phyloP scores from a whole-genome alignment of 495 filamentous ascomycete species.

The Margaritispora aquatica region DNA sequence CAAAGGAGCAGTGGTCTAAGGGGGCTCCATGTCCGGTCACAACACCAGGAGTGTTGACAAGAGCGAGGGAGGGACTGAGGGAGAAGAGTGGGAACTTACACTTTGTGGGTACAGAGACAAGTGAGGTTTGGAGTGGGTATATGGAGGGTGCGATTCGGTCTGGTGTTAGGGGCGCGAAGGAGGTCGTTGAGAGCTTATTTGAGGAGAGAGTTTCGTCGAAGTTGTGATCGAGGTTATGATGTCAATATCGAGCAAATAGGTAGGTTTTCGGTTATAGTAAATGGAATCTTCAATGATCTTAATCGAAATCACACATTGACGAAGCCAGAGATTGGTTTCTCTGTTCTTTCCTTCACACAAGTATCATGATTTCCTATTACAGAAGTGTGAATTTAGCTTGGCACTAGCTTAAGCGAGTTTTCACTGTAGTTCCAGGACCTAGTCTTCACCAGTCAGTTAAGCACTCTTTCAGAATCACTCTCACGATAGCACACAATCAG shows the following conservation, averaged over 20 bases:
- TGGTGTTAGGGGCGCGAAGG: conserved; percentile 32
- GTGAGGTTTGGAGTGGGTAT: conserved; percentile 38
- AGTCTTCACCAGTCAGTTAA: no score
- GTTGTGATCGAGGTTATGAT: background rate
- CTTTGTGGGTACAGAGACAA: conserved; percentile 42
- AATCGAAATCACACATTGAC: no score
- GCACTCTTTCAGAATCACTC: no score
- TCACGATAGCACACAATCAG: no score
- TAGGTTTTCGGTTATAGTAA: no score
- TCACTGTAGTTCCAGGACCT: background rate
- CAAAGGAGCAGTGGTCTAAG: conserved; percentile 22
- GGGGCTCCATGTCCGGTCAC: conserved; percentile 23
- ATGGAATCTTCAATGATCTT: no score
- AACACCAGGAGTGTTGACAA: conserved; percentile 24
- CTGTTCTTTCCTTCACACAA: no score
- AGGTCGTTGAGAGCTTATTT: conserved; percentile 16
- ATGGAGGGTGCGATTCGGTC: conserved; percentile 42
- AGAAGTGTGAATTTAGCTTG: no score
- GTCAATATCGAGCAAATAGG: no score
- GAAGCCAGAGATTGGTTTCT: no score
- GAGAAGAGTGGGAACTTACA: conserved; percentile 33
- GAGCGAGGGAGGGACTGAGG: conserved; percentile 20
- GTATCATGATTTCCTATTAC: no score
- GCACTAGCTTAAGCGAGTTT: background rate
- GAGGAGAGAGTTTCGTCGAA: background rate